Evolutionary conservation across 2,329 filamentous ascomycete species (phyloP).

Genomic region (Nigrospora oryzae): DNA sequence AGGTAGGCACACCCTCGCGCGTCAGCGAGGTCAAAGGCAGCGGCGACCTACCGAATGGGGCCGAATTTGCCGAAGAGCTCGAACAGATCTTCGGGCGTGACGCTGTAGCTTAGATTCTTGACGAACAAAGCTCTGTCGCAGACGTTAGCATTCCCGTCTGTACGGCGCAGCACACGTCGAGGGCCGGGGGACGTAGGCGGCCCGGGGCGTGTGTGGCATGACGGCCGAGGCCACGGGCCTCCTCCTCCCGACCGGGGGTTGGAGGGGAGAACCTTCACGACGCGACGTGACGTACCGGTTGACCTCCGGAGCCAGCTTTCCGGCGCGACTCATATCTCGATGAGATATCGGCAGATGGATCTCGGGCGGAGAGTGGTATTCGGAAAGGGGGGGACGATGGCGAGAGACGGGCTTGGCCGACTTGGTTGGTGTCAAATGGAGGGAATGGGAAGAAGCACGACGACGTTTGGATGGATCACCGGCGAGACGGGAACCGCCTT

Average conservation of each 20-base stretch:
- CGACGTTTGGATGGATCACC: too few relatives aligned
- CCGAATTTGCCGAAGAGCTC: slow-evolving; percentile 96
- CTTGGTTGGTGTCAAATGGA: neutral
- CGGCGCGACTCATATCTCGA: slow-evolving; percentile 90
- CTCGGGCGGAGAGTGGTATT: neutral
- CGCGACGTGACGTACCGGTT: slow-evolving; percentile 63
- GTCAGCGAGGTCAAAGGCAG: slow-evolving; percentile 3
- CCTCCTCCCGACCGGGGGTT: neutral
- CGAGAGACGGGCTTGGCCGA: slow-evolving; percentile 1
- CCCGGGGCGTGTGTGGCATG: too few relatives aligned
- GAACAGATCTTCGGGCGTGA: slow-evolving; percentile 94
- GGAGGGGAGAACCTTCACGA: neutral
- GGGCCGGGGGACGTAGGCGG: too few relatives aligned
- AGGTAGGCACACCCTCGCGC: too few relatives aligned
- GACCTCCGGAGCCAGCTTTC: slow-evolving; percentile 98
- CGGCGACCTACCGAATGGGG: slow-evolving; percentile 71
- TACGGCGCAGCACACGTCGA: neutral
- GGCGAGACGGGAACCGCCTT: too few relatives aligned
- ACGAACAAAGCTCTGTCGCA: slow-evolving; percentile 88
- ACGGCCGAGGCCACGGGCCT: too few relatives aligned
- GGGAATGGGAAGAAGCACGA: neutral
- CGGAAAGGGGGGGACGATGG: neutral
- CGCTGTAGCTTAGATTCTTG: slow-evolving; percentile 99
- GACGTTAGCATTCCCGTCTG: slow-evolving; percentile 14
- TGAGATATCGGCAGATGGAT: slow-evolving; percentile 12